Base-by-base conservation (phyloP, 345 rosid genomes). In the Nasturtium officinale region DNA sequence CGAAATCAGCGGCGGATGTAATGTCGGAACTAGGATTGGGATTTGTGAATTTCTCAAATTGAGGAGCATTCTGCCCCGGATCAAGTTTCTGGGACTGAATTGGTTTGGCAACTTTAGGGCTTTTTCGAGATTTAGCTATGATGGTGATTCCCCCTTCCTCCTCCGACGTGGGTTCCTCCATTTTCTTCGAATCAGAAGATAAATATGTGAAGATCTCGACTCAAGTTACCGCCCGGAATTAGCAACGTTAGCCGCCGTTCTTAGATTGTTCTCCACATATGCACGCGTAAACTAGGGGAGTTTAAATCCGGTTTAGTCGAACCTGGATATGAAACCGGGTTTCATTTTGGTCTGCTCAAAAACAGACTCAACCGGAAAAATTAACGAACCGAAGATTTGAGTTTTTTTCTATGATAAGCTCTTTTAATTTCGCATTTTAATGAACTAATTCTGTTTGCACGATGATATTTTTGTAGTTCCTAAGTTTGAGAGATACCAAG, bases 81-180 rank as follows among this genome's bases (percentile, higher is more conserved):
- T 55, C 58, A 60, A 33, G 78, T 55, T 75, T 84, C 35, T 30
- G 84, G 40, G 78, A 25, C 32, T 53, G 62, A 1, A n/a, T 61
- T 25, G 3, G 58, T 29, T n/a, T 60, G 17, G 11, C 20, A 40
- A 52, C 48, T 56, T 73, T 67, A 35, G 75, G 68, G 58, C 12
- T 59, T 33, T 54, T 80, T 18, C 79, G 67, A n/a, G 82, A 48
- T 72, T 83, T 85, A 48, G 84, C 83, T 69, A 86, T 86, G 76
- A 87, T 86, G 15, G 85, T 88, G 74, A 90, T 86, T 37, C 76
- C 77, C 11, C 56, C 85, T 51, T 61, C 69, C 21, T 78, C 83
- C 2, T 73, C 65, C 51, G 58, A 57, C 21, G 65, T 54, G 25
- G 66, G 57, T 54, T 73, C 71, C 59, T 68, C 81, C 78, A 78